Evolutionary conservation across 2,329 filamentous ascomycete genomes (phyloP), one percentile per base, ranked within the genome.

Genomic region (Trichophaea hybrida): DNA sequence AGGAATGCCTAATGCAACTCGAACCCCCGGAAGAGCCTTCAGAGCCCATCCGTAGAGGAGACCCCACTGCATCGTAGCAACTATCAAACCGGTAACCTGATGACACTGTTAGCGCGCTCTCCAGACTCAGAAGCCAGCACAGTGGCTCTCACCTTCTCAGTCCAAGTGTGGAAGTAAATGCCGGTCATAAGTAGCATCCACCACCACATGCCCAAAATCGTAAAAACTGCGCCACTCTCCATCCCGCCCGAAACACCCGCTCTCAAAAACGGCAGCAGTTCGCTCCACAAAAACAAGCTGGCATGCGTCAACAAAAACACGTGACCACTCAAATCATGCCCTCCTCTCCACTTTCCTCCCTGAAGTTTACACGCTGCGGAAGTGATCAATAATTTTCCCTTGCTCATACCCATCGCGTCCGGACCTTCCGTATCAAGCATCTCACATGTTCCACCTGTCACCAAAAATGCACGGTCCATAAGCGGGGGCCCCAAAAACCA

Each of bases 131-230:
- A 31, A 31, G 46, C 15, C 13, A 7, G 12, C 38, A 10, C 13
- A 13, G 52, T 7, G 44, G 44, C 13, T 43, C 77, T 69, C 68
- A 86, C 85, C 84, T 97, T 98, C 75, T 98, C 93, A 68, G 94
- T 84, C 90, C 91, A 97, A 0, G 93, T 98, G 73, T 98, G 93
- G 70, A 98, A 98, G 77, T 91, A 98, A 43, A 94, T 90, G 2
- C 90, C 90, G 44, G 93, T 98, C 93, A 98, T 98, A 62, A 97
- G 77, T 71, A 98, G 73, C 93, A 98, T 98, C 88, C 93, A 97
- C 75, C 84, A 80, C 69, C 84, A 88, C 69, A 96, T 69, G 0
- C 73, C 82, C 15, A 85, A 78, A 32, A 96, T 81, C 0, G 70
- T 77, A 31, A 78, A 73, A 64, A 83, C 79, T 65, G 85, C 74